Evolutionary conservation across 1,284 basidiomycete genomes (phyloP).

Genomic region (Tylopilus sp.): DNA sequence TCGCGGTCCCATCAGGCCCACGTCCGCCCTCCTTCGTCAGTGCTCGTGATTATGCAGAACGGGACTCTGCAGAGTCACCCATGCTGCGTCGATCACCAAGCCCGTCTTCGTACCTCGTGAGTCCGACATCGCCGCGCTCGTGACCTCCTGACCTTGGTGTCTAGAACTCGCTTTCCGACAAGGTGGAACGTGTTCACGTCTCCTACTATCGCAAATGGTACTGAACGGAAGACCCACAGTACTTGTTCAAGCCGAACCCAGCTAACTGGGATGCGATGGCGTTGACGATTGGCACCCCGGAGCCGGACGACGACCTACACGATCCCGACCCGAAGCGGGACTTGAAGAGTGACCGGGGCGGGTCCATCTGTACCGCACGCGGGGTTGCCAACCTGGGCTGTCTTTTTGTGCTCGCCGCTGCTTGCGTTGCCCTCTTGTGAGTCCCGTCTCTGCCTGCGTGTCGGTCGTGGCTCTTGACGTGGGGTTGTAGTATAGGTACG

Average conservation of each 20-base stretch:
- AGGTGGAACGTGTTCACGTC: conserved; percentile 13
- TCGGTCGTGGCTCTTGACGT: background rate
- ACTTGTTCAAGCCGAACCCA: conserved; percentile 30
- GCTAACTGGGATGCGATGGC: conserved; percentile 32
- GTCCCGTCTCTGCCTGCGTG: conserved; percentile 11
- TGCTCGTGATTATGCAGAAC: conserved; percentile 16
- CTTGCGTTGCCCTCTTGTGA: conserved; percentile 37
- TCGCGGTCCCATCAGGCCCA: conserved; percentile 20
- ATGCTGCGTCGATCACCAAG: conserved; percentile 23
- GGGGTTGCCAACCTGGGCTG: conserved; percentile 47
- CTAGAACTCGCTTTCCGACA: conserved; percentile 30
- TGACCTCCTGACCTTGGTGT: background rate
- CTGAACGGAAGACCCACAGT: conserved; percentile 19
- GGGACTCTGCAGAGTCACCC: conserved; percentile 15
- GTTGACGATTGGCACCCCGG: conserved; percentile 24
- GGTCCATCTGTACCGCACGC: conserved; percentile 39
- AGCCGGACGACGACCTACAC: conserved; percentile 33
- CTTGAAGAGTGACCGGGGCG: conserved; percentile 36
- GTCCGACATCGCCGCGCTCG: background rate
- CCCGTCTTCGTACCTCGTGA: conserved; percentile 28
- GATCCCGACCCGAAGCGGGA: conserved; percentile 35
- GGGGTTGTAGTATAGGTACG: conserved; percentile 22
- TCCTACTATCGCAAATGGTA: background rate
- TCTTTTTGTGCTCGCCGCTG: conserved; percentile 36
- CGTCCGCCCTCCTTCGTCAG: conserved; percentile 20